Percentiles rank a stretch among this genome's conserved stretches.
phyloP scores from a whole-genome alignment of 2,329 filamentous ascomycete genomes.

The Penicillium sp. region DNA sequence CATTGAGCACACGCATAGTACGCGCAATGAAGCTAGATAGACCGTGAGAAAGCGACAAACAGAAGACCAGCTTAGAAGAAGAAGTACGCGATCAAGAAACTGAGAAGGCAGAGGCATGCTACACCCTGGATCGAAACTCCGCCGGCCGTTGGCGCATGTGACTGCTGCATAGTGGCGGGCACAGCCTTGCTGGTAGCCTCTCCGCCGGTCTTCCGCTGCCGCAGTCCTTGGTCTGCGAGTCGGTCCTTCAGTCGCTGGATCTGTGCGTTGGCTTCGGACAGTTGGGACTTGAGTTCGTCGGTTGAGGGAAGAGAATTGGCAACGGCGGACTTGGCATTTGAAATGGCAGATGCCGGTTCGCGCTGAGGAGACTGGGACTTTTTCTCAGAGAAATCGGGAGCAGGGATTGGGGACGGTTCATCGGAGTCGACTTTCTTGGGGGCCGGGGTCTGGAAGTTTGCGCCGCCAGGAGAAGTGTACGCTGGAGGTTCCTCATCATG shows the following conservation, averaged over 20 bases:
- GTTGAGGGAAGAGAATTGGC: conserved; percentile 42
- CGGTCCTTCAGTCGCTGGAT: conserved; percentile 60
- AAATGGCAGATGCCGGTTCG: conserved; percentile 27
- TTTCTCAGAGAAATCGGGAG: conserved; percentile 31
- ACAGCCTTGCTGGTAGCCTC: conserved; percentile 44
- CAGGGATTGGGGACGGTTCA: conserved; percentile 27
- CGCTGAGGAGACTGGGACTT: conserved; percentile 36
- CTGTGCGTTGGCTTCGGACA: conserved; percentile 64
- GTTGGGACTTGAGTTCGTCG: conserved; percentile 62
- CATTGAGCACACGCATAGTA: conserved; percentile 15
- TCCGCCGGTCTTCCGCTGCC: conserved; percentile 64
- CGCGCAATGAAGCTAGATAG: conserved; percentile 2
- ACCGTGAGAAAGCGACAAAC: conserved; percentile 8
- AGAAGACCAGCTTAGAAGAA: conserved; percentile 62
- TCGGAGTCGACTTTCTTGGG: conserved; percentile 34
- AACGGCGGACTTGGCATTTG: conserved; percentile 40
- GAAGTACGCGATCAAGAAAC: conserved; percentile 89
- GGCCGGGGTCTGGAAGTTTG: conserved; percentile 40
- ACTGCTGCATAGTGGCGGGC: conserved; percentile 46
- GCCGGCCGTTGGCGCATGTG: conserved; percentile 49
- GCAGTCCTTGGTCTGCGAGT: conserved; percentile 58
- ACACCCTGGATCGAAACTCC: conserved; percentile 82
- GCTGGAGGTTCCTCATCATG: conserved; percentile 43
- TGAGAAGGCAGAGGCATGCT: conserved; percentile 72
- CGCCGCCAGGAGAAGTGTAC: conserved; percentile 50